phyloP scores from a whole-genome alignment of 2,329 filamentous ascomycete species.

The Rutstroemia sp. region DNA sequence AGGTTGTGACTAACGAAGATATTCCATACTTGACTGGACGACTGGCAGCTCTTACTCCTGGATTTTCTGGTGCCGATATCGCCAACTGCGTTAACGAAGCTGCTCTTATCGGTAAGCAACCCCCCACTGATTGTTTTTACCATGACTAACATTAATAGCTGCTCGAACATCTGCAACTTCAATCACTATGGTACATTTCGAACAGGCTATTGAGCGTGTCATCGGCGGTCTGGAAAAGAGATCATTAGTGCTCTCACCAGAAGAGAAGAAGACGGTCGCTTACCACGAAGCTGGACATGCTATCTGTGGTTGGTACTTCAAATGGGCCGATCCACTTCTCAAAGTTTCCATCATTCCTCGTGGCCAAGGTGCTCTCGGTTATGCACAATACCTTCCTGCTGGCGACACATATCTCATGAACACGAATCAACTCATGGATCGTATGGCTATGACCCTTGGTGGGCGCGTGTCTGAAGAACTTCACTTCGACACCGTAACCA shows the following conservation, averaged over 20 bases:
- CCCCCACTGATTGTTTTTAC: neutral
- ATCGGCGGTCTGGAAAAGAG: conserved; percentile 97
- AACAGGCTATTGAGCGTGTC: conserved; percentile 95
- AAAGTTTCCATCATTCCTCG: conserved; percentile 99
- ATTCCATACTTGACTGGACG: conserved; percentile 81
- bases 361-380: conserved; percentile 86
- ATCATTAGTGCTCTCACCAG: conserved; percentile 83
- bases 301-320: conserved; percentile 97
- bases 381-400: conserved; percentile 92
- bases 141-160: conserved; percentile 49
- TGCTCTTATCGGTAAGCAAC: conserved; percentile 75
- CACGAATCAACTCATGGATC: conserved; percentile 92
- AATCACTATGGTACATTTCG: conserved; percentile 86
- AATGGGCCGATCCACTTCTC: conserved; percentile 90
- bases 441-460: conserved; percentile 98
- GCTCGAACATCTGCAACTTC: conserved; percentile 73
- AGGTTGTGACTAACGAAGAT: conserved; percentile 90
- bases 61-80: conserved; percentile 96
- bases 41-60: conserved; percentile 85
- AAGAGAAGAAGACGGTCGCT: conserved; percentile 92
- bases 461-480: conserved; percentile 93
- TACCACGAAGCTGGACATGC: conserved; percentile 98
- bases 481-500: conserved; percentile 94
- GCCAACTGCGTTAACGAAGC: conserved; percentile 98
- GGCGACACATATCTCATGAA: conserved; percentile 95